A percentile compares a stretch with the other conserved stretches of the same genome.
Conservation (phyloP, 1,284 basidiomycete species). For the Fomitopsis palustris region DNA sequence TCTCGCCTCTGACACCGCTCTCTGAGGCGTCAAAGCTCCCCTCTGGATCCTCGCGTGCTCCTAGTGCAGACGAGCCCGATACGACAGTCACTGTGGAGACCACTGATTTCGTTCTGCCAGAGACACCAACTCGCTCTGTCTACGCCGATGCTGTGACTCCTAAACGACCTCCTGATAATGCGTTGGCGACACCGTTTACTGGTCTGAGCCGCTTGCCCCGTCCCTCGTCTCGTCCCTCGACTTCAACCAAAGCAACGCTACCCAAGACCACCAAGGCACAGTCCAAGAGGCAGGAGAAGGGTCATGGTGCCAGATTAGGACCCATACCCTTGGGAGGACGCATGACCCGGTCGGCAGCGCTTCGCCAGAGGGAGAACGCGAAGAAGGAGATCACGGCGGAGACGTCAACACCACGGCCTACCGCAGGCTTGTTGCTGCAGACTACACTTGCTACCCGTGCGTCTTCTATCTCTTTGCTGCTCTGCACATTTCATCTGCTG, state of each 20-base stretch:
- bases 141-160: neutral
- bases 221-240: neutral
- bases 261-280: neutral
- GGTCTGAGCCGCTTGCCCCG: conserved; percentile 2
- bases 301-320: neutral
- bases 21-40: neutral
- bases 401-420: neutral
- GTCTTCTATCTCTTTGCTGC: too few relatives aligned
- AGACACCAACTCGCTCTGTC: neutral
- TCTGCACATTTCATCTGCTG: too few relatives aligned
- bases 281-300: neutral
- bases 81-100: neutral
- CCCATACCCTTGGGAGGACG: conserved; percentile 9
- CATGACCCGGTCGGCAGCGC: conserved; percentile 16
- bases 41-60: neutral
- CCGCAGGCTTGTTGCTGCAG: neutral
- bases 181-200: neutral
- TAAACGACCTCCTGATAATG: neutral
- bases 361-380: conserved; percentile 13
- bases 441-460: neutral
- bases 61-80: neutral
- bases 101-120: too few relatives aligned
- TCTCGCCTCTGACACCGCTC: conserved; percentile 5
- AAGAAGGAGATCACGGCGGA: conserved; percentile 1
- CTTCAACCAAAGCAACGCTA: neutral